These are phyloP conservation scores for Asclepias syriaca DNA, from an alignment of 257 asterid species.

Conservation along the genomic window DNA sequence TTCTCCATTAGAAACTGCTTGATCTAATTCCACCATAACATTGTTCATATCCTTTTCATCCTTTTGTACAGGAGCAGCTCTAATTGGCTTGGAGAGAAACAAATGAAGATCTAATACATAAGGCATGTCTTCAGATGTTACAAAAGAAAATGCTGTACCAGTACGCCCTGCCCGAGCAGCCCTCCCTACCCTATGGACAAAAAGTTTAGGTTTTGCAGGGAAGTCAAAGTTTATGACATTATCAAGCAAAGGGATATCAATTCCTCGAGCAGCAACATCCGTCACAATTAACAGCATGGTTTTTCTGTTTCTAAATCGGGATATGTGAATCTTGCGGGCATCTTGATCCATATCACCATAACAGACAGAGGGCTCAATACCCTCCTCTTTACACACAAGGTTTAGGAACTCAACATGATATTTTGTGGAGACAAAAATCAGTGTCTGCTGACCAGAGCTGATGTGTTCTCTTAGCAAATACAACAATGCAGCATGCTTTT, in stretches of 20 bases:
- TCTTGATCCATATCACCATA: slow-evolving; percentile 99
- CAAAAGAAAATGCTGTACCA: slow-evolving; percentile 80
- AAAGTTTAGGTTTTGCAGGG: slow-evolving; percentile 91
- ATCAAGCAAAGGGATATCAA: slow-evolving; percentile 93
- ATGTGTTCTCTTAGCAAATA: slow-evolving; percentile 79
- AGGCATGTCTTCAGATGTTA: slow-evolving; percentile 87
- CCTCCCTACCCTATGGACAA: slow-evolving; percentile 97
- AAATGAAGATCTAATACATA: slow-evolving; percentile 87
- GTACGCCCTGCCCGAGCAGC: slow-evolving; percentile 98
- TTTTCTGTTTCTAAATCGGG: slow-evolving; percentile 78
- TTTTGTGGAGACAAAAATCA: slow-evolving; percentile 85
- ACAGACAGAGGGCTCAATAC: slow-evolving; percentile 82
- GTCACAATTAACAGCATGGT: slow-evolving; percentile 90
- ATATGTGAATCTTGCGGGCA: slow-evolving; percentile 76
- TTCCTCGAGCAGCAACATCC: slow-evolving; percentile 98
- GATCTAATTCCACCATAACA: slow-evolving; percentile 51
- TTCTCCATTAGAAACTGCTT: slow-evolving; percentile 64
- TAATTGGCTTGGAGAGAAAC: slow-evolving; percentile 80
- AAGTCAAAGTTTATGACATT: slow-evolving; percentile 89
- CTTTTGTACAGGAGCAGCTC: slow-evolving; percentile 90
- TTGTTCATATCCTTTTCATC: slow-evolving; percentile 66
- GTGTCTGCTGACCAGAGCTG: slow-evolving; percentile 60
- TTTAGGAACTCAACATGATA: slow-evolving; percentile 85
- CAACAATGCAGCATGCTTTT: slow-evolving; percentile 71
- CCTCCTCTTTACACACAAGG: slow-evolving; percentile 64